Conservation (phyloP, 2,329 filamentous ascomycete genomes). For the Colletotrichum viniferum region DNA sequence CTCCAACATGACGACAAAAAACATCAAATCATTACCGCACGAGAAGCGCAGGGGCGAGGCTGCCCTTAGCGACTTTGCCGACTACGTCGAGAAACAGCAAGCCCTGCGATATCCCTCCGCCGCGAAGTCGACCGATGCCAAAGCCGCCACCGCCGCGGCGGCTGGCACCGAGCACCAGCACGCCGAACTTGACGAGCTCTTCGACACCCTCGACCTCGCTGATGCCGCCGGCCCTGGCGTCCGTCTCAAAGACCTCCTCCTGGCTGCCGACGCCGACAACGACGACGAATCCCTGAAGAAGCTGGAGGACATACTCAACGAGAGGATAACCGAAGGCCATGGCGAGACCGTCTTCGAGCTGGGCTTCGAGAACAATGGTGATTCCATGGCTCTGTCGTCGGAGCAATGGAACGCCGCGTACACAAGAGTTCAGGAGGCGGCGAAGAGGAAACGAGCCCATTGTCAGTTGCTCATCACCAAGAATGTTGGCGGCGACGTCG, state of each 20-base stretch:
- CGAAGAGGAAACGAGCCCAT: slow-evolving; percentile 70
- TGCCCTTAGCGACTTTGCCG: slow-evolving; percentile 93
- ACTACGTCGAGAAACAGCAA: slow-evolving; percentile 96
- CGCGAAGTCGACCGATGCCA: slow-evolving; percentile 33
- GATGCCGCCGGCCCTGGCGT: slow-evolving; percentile 67
- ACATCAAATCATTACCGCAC: slow-evolving; percentile 68
- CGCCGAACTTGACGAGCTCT: slow-evolving; percentile 87
- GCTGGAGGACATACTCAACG: slow-evolving; percentile 68
- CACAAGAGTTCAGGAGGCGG: slow-evolving; percentile 66
- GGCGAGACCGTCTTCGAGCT: slow-evolving; percentile 92
- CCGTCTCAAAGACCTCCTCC: slow-evolving; percentile 77
- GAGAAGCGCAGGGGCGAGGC: slow-evolving; percentile 88
- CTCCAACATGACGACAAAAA: slow-evolving; percentile 56
- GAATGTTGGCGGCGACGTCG: slow-evolving; percentile 80
- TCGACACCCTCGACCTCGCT: slow-evolving; percentile 83
- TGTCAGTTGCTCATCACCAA: slow-evolving; percentile 87
- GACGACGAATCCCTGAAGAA: slow-evolving; percentile 64
- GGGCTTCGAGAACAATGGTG: slow-evolving; percentile 87
- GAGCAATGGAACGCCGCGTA: slow-evolving; percentile 79
- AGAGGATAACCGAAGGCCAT: slow-evolving; percentile 79
- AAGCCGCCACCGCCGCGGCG: slow-evolving; percentile 29
- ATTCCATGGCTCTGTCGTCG: slow-evolving; percentile 77
- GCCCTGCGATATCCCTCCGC: slow-evolving; percentile 64
- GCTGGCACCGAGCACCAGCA: slow-evolving; percentile 62
- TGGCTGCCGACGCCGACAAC: slow-evolving; percentile 53